Evolutionary conservation across 352 stramenopile genomes (phyloP), one percentile per base, ranked within the genome.

Genomic region (Blastocystis sp.): DNA sequence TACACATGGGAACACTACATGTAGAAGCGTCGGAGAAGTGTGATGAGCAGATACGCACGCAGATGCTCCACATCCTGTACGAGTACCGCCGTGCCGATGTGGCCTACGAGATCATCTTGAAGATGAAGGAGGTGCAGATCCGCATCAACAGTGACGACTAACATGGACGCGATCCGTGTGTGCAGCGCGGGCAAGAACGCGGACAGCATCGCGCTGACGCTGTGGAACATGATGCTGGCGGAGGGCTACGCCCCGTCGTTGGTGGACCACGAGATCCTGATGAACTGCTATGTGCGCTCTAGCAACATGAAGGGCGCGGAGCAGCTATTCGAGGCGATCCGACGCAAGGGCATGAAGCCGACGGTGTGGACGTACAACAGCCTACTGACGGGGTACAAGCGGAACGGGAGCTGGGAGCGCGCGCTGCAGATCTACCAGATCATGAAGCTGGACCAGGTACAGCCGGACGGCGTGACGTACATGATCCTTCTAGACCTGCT

Each of bases 381-480:
- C 17, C 74, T 84, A 1, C 40, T 84, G 4, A 67, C 34, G 19
- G 74, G 74, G 3, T 84, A 84, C 28, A 84, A 84, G 21, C 34
- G 48, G 28, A 84, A 10, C 41, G 53, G 60, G 4, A 84, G 74
- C 53, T 84, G 74, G 74, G 74, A 84, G 28, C 53, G 74, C n/a
- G 74, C 74, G 17, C 74, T 84, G 56, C 74, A 84, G 34, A 66
- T 84, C 34, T 84, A 84, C 45, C 74, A 84, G n/a, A 67, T 84
- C 40, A 84, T 84, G 74, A 84, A 84, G 66, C 41, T 84, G 74
- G 53, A 62, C 23, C 5, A 14, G 14, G 53, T 84, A 11, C 17
- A 17, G 38, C 53, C 74, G 23, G 74, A 84, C 60, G 74, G 74
- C 9, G 66, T 84, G 4, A 84, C 74, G 9, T 84, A 64, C 53